Evolutionary conservation across 805 yeast genomes (phyloP).

Genomic region (Gaillardinia entomophila): DNA sequence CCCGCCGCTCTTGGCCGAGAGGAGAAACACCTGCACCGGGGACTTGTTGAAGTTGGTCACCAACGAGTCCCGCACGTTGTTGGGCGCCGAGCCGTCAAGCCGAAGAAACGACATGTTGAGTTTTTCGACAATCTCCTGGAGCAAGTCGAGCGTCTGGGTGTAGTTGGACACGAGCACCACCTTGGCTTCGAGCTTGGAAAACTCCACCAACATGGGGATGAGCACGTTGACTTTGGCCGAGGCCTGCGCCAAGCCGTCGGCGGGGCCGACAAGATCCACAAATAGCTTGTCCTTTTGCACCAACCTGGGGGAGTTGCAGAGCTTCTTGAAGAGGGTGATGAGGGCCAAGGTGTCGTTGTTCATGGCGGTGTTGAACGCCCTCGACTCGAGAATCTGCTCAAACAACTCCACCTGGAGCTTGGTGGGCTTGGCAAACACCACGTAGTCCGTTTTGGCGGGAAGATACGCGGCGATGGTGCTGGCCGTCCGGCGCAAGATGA

Average conservation of each 20-base stretch:
- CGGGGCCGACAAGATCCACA: slow-evolving; percentile 5
- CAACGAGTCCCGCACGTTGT: slow-evolving; percentile 54
- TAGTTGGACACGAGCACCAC: slow-evolving; percentile 83
- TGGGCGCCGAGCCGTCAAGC: slow-evolving; percentile 81
- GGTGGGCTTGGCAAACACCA: slow-evolving; percentile 77
- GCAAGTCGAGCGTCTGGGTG: slow-evolving; percentile 77
- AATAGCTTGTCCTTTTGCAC: slow-evolving; percentile 46
- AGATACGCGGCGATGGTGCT: slow-evolving; percentile 50
- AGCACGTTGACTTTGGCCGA: slow-evolving; percentile 68
- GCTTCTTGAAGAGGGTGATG: slow-evolving; percentile 70
- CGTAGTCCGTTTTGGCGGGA: slow-evolving; percentile 69
- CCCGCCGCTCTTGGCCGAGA: slow-evolving; percentile 92
- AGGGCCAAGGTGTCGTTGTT: slow-evolving; percentile 50
- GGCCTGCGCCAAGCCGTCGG: slow-evolving; percentile 8
- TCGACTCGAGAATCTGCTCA: slow-evolving; percentile 39
- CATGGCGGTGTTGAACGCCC: slow-evolving; percentile 25
- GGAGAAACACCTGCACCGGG: slow-evolving; percentile 50
- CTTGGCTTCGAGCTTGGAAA: slow-evolving; percentile 52
- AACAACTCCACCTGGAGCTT: slow-evolving; percentile 52
- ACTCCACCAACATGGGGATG: slow-evolving; percentile 47
- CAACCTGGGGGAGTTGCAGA: slow-evolving; percentile 77
- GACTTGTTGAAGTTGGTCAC: slow-evolving; percentile 65
- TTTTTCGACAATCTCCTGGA: slow-evolving; percentile 51
- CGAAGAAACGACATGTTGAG: slow-evolving; percentile 50
- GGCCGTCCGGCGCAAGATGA: slow-evolving; percentile 70